Conservation (phyloP, 176 grass and related monocot species). For the Alloteropsis semialata region DNA sequence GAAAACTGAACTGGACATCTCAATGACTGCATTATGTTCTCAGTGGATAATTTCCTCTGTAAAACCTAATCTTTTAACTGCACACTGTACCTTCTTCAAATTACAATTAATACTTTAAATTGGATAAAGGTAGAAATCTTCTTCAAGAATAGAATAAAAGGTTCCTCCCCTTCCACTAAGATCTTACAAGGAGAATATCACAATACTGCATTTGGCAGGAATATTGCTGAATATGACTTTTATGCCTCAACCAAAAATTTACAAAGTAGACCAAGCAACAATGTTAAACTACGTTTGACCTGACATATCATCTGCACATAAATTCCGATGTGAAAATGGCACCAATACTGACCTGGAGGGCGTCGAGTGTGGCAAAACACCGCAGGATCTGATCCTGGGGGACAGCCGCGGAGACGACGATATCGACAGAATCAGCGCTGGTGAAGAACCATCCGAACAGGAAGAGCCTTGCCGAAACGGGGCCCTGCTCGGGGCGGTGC, state of each 20-base stretch:
- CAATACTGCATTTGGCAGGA: not conserved
- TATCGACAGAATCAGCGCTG: slow-evolving; percentile 4
- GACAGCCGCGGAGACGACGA: slow-evolving; percentile 13
- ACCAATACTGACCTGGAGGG: slow-evolving; percentile 28
- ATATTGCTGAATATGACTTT: not conserved
- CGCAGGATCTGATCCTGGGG: slow-evolving; percentile 35
- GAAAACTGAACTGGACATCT: not conserved
- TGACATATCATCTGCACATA: not conserved
- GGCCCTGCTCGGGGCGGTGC: not conserved
- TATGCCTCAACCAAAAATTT: not conserved
- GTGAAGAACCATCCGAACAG: slow-evolving; percentile 45
- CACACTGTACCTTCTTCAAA: not conserved
- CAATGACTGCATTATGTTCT: too few species aligned
- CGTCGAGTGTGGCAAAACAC: slow-evolving; percentile 19
- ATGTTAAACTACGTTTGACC: not conserved
- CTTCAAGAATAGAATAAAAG: not conserved
- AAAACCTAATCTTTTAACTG: not conserved
- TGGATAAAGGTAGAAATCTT: not conserved
- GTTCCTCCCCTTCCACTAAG: not conserved
- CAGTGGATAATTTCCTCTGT: not conserved
- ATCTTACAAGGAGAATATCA: not conserved
- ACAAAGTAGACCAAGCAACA: not conserved
- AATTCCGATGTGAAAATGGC: not conserved
- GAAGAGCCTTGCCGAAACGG: not conserved
- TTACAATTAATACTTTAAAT: not conserved